Evolutionary conservation across 768 basidiomycete species (phyloP).

Genomic region (Trametes sanguinea): DNA sequence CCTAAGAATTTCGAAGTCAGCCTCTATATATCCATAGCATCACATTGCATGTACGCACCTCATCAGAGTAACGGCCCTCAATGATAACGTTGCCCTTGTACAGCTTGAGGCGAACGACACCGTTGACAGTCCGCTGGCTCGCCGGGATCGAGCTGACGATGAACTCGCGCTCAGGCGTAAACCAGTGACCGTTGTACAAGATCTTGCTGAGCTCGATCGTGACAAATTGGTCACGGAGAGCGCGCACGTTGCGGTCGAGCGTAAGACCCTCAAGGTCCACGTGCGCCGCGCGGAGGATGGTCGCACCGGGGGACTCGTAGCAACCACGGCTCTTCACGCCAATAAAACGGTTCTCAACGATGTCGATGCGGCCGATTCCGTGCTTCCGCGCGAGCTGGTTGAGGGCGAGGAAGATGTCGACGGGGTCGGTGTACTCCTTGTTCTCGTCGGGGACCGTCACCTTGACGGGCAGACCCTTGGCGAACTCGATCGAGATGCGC

Average conservation of each 20-base stretch:
- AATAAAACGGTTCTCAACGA: slow-evolving; percentile 99
- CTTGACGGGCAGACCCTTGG: slow-evolving; percentile 82
- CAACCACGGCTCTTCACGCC: slow-evolving; percentile 99
- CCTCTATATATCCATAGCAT: background rate
- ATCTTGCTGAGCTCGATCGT: slow-evolving; percentile 89
- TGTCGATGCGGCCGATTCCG: slow-evolving; percentile 96
- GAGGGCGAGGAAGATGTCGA: slow-evolving; percentile 90
- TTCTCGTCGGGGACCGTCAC: slow-evolving; percentile 58
- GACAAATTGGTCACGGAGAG: slow-evolving; percentile 92
- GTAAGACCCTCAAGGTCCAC: slow-evolving; percentile 97
- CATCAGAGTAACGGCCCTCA: slow-evolving; percentile 87
- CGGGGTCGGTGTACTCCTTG: slow-evolving; percentile 82
- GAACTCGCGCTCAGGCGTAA: slow-evolving; percentile 99
- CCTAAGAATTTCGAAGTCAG: slow-evolving; percentile 42
- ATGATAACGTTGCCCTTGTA: slow-evolving; percentile 97
- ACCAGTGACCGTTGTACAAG: slow-evolving; percentile 98
- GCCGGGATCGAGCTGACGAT: slow-evolving; percentile 87
- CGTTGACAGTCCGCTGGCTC: slow-evolving; percentile 96
- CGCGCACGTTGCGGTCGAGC: slow-evolving; percentile 96
- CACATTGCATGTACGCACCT: slow-evolving; percentile 47
- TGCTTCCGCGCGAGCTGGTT: slow-evolving; percentile 94
- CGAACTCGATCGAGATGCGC: slow-evolving; percentile 82
- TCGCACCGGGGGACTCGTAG: slow-evolving; percentile 97
- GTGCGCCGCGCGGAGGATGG: slow-evolving; percentile 93
- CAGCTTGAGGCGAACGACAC: slow-evolving; percentile 83